A percentile compares a stretch with the other conserved stretches of the same genome.
Evolutionary conservation across 768 basidiomycete species (phyloP).

Genomic region (Termitomyces sp.): DNA sequence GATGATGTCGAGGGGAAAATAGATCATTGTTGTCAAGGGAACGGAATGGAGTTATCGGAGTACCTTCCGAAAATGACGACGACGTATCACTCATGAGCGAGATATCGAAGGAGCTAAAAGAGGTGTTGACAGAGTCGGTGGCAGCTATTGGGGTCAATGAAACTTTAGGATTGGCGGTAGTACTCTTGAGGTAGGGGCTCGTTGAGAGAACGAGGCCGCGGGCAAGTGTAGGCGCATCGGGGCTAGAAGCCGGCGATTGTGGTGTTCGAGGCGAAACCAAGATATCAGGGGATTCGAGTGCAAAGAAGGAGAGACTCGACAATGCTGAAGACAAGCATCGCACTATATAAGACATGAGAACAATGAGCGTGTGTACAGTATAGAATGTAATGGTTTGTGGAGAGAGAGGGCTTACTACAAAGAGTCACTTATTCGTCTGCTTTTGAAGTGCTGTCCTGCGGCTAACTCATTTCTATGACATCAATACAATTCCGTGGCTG

Average conservation of each 20-base stretch:
- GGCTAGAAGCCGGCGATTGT: neutral
- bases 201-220: slow-evolving; percentile 4
- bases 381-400: slow-evolving; percentile 7
- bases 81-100: slow-evolving; percentile 12
- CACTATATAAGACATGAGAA: slow-evolving; percentile 7
- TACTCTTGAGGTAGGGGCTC: slow-evolving; percentile 8
- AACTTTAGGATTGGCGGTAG: slow-evolving; percentile 2
- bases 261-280: neutral
- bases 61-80: slow-evolving; percentile 8
- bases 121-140: neutral
- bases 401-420: neutral
- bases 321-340: slow-evolving; percentile 6
- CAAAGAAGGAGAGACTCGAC: neutral
- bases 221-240: neutral
- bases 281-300: neutral
- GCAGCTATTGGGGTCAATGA: neutral
- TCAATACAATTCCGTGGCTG: neutral
- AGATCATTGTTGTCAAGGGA: neutral
- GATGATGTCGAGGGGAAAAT: slow-evolving; percentile 7
- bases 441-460: neutral
- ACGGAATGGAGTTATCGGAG: neutral
- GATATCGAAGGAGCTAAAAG: slow-evolving; percentile 1
- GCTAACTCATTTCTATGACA: neutral
- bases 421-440: neutral
- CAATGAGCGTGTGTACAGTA: slow-evolving; percentile 9